Percentiles rank a stretch among this genome's conserved stretches.
These are phyloP conservation scores for Globisporangium barbulae DNA, from an alignment of 352 stramenopile genomes.

Conservation along the genomic window DNA sequence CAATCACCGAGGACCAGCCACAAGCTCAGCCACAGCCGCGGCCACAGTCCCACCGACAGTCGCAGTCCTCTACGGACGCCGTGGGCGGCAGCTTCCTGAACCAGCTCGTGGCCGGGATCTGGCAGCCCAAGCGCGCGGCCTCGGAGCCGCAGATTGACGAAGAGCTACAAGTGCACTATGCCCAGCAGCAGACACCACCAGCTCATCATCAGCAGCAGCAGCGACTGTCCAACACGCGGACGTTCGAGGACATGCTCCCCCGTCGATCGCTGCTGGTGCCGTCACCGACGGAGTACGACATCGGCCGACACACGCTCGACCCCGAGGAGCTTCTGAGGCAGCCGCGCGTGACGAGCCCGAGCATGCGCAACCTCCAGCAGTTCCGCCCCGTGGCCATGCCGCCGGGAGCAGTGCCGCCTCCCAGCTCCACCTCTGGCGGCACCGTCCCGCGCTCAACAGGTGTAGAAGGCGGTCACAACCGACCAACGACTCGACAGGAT, in stretches of 20 bases:
- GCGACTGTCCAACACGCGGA: constrained; percentile 13
- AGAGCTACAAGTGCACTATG: constrained; percentile 1
- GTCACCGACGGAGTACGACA: constrained; percentile 15
- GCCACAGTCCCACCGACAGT: not conserved
- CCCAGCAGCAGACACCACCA: not conserved
- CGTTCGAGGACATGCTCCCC: constrained; percentile 26
- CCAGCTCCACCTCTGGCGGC: not conserved
- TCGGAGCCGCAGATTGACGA: not conserved
- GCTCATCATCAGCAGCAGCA: not conserved
- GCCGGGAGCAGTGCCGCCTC: not conserved
- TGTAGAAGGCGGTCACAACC: constrained; percentile 9
- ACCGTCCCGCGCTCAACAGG: not conserved
- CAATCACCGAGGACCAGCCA: not conserved
- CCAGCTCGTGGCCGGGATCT: constrained; percentile 4
- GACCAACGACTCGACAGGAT: constrained; percentile 13
- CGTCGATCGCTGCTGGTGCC: constrained; percentile 30
- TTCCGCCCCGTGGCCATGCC: constrained; percentile 25
- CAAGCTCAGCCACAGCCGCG: not conserved
- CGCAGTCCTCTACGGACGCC: constrained; percentile 1
- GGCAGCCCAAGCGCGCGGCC: not conserved
- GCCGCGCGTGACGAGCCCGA: constrained; percentile 24
- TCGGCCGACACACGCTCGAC: constrained; percentile 27
- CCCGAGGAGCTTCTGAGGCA: constrained; percentile 15
- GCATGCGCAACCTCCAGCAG: constrained; percentile 31
- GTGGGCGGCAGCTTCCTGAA: constrained; percentile 4